These are phyloP conservation scores for Croton laevigatus DNA, from an alignment of 441 rosid genomes.

Conservation along the genomic window DNA sequence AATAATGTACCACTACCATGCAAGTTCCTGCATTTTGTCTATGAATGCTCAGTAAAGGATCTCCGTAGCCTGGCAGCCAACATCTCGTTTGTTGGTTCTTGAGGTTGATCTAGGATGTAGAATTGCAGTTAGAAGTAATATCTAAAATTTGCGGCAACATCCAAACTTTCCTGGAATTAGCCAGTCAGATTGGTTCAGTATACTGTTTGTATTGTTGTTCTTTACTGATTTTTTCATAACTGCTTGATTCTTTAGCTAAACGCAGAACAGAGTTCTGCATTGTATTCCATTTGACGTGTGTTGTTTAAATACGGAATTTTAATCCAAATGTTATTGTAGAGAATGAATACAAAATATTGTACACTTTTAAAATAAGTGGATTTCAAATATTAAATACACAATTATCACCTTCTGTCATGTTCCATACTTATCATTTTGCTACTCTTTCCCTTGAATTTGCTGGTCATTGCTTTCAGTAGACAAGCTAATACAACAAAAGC, in stretches of 20 bases:
- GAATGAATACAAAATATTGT: not conserved
- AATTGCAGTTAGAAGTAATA: not conserved
- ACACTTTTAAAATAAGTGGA: not conserved
- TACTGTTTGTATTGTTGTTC: slow-evolving; percentile 1
- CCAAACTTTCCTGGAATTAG: not conserved
- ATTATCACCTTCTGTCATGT: no score
- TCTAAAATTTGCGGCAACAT: not conserved
- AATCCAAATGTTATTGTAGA: not conserved
- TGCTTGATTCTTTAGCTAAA: not conserved
- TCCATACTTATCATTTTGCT: no score
- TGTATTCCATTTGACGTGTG: not conserved
- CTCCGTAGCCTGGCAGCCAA: not conserved
- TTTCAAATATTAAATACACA: no score
- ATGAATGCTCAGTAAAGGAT: not conserved
- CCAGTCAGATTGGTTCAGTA: not conserved
- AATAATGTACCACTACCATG: not conserved
- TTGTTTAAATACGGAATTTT: not conserved
- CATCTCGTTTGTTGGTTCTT: not conserved
- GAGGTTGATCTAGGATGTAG: not conserved
- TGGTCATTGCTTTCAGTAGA: no score
- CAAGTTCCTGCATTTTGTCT: not conserved
- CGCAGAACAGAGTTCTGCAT: not conserved
- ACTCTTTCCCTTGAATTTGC: no score
- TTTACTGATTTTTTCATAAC: not conserved
- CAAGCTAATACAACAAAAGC: not conserved